These are phyloP conservation scores for Naumovozyma dairenensis DNA, from an alignment of 805 yeast genomes.

Conservation along the genomic window DNA sequence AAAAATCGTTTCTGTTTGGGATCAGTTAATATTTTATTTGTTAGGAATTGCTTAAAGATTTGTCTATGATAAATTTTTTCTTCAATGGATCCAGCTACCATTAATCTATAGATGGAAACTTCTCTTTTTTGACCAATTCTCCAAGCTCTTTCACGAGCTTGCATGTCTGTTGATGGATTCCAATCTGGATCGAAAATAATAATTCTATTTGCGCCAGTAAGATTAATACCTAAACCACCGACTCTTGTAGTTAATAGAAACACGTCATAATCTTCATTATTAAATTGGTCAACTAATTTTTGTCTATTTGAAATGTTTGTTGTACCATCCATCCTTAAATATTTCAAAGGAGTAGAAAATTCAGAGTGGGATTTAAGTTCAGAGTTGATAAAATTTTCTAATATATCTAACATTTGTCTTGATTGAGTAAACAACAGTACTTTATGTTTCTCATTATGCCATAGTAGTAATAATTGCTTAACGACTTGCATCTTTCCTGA, in stretches of 20 bases:
- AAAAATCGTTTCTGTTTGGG: slow-evolving; percentile 91
- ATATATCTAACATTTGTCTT: slow-evolving; percentile 82
- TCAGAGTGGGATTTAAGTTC: no score
- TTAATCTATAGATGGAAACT: slow-evolving; percentile 79
- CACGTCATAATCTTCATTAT: slow-evolving; percentile 48
- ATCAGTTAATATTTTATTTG: slow-evolving; percentile 88
- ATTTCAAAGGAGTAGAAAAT: slow-evolving; percentile 37
- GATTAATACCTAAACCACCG: slow-evolving; percentile 89
- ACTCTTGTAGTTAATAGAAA: slow-evolving; percentile 88
- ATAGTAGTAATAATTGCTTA: slow-evolving; percentile 57
- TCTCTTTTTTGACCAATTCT: slow-evolving; percentile 89
- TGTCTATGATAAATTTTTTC: slow-evolving; percentile 96
- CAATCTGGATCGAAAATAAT: slow-evolving; percentile 95
- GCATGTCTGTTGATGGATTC: slow-evolving; percentile 97
- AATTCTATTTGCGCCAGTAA: slow-evolving; percentile 92
- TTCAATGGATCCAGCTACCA: slow-evolving; percentile 93
- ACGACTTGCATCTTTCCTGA: slow-evolving; percentile 92
- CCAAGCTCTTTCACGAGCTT: slow-evolving; percentile 97
- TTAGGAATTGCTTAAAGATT: slow-evolving; percentile 86
- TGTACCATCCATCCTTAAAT: slow-evolving; percentile 88
- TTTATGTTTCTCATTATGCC: slow-evolving; percentile 72
- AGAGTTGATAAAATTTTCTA: slow-evolving; percentile 53
- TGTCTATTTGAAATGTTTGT: slow-evolving; percentile 76
- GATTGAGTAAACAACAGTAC: slow-evolving; percentile 87
- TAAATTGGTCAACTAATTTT: slow-evolving; percentile 69